Conservation (phyloP, 108 stramenopile species). For the Aurantiochytrium sp. region DNA sequence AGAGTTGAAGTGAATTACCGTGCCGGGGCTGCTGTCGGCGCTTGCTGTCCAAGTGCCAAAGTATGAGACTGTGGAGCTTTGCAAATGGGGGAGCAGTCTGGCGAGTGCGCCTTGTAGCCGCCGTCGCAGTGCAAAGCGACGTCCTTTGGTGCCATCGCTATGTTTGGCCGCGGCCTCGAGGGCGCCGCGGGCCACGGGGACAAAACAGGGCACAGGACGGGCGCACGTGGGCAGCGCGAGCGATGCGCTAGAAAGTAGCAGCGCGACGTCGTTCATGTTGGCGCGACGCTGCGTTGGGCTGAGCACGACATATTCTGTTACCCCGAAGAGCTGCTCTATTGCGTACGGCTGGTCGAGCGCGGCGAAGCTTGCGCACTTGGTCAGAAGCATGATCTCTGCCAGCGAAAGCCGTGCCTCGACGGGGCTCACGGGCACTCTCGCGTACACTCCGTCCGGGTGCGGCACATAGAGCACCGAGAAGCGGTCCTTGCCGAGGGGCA, state of each 20-base stretch:
- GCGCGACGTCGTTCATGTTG: neutral
- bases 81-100: neutral
- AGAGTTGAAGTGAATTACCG: conserved; percentile 17
- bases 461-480: neutral
- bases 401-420: neutral
- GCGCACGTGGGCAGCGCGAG: neutral
- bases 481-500: neutral
- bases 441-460: neutral
- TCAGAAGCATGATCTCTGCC: neutral
- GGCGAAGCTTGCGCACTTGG: neutral
- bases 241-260: conserved; percentile 16
- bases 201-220: neutral
- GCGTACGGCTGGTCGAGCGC: neutral
- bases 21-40: neutral
- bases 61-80: neutral
- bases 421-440: neutral
- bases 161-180: neutral
- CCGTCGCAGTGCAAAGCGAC: neutral
- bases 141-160: neutral
- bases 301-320: neutral
- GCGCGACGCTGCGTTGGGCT: neutral
- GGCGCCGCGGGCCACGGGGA: neutral
- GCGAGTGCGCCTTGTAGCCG: neutral
- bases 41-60: neutral
- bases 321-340: neutral